phyloP scores from a whole-genome alignment of 139 green algal genomes.

The Auxenochlorella pyrenoidosa region DNA sequence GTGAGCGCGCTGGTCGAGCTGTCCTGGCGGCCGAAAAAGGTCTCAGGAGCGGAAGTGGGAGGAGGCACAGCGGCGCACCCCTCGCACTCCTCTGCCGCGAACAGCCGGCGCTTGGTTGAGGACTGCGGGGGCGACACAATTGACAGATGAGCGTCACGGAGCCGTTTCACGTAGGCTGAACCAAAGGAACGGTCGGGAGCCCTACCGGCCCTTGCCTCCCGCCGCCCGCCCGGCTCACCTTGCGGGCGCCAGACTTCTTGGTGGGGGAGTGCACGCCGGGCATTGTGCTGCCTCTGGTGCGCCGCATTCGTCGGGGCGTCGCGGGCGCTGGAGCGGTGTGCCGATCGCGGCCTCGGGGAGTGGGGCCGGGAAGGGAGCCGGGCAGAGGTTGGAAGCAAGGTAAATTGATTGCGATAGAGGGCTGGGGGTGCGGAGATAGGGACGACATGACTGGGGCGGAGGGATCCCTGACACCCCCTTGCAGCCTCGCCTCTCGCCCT shows the following conservation, averaged over 20 bases:
- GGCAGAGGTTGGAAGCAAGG: too few relatives aligned
- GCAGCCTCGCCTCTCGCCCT: too few relatives aligned
- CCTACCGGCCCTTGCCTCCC: neutral
- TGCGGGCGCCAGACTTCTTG: slow-evolving; percentile 6
- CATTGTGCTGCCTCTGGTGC: neutral
- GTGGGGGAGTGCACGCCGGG: neutral
- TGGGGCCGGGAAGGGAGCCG: too few relatives aligned
- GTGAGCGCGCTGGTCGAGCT: neutral
- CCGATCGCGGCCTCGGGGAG: too few relatives aligned
- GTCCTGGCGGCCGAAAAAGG: slow-evolving; percentile 10
- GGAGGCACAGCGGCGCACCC: neutral
- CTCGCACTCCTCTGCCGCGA: neutral
- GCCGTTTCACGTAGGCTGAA: neutral
- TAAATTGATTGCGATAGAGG: too few relatives aligned
- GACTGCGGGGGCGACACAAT: neutral
- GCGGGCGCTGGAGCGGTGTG: too few relatives aligned
- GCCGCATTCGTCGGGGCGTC: too few relatives aligned
- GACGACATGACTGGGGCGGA: too few relatives aligned
- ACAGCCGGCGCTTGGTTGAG: neutral
- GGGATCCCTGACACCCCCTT: too few relatives aligned
- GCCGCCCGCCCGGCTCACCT: neutral
- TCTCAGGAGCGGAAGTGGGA: neutral
- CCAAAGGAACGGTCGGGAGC: neutral
- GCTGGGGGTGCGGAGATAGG: too few relatives aligned
- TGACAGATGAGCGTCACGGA: neutral